Percentiles rank a stretch among this genome's conserved stretches.
Conservation (phyloP, 176 grass and related monocot species). For the Ampelocalamus luodianensis region DNA sequence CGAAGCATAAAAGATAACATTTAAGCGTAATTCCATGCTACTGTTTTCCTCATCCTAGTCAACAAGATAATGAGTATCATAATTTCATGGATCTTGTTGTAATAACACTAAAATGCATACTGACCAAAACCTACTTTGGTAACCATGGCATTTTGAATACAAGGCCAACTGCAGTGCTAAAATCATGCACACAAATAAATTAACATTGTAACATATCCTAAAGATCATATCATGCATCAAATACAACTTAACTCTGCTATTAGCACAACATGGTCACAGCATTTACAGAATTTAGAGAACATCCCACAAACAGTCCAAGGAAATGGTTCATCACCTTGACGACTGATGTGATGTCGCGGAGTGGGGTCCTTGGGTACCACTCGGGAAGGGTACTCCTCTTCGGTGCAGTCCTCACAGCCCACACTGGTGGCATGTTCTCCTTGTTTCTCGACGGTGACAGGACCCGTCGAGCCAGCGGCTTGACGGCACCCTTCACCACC, state of each 20-base stretch:
- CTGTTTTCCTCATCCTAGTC: not conserved
- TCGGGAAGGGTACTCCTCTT: slow-evolving; percentile 65
- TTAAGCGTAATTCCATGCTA: not conserved
- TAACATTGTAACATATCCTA: not conserved
- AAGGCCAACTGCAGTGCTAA: not conserved
- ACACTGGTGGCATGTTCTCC: slow-evolving; percentile 47
- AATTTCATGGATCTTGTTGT: not conserved
- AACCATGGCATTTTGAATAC: not conserved
- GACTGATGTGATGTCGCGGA: slow-evolving; percentile 61
- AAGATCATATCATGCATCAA: not conserved
- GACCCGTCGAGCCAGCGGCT: slow-evolving; percentile 28
- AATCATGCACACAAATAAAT: not conserved
- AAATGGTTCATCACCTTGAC: slow-evolving; percentile 54
- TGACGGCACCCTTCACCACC: slow-evolving; percentile 26
- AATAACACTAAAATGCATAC: not conserved
- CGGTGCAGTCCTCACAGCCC: slow-evolving; percentile 29
- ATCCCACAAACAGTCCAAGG: not conserved
- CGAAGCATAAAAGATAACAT: not conserved
- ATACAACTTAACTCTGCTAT: not conserved
- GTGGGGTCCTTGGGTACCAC: slow-evolving; percentile 75
- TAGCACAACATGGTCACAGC: not conserved
- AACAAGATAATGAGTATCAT: not conserved
- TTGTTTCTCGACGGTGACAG: slow-evolving; percentile 40
- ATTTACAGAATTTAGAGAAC: not conserved
- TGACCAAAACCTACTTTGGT: not conserved